These are phyloP conservation scores for Claviceps humidiphila DNA, from an alignment of 2,329 filamentous ascomycete species.

Conservation along the genomic window DNA sequence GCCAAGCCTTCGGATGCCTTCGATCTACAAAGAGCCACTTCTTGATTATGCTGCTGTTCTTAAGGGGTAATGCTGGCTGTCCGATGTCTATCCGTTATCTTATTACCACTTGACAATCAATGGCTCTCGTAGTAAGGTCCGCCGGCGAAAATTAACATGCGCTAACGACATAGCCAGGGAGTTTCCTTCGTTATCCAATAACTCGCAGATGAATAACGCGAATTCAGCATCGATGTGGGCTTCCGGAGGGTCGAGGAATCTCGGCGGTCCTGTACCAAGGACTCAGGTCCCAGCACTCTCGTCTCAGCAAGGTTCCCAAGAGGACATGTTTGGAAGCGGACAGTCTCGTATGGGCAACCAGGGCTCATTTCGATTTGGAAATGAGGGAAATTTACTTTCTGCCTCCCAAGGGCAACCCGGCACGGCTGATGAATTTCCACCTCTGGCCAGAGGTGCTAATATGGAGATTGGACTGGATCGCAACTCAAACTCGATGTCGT, in stretches of 20 bases:
- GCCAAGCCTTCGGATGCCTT: conserved; percentile 7
- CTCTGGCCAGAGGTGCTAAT: conserved; percentile 42
- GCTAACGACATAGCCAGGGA: conserved; percentile 30
- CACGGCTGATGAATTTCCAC: conserved; percentile 48
- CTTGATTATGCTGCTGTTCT: conserved; percentile 19
- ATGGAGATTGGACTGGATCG: conserved; percentile 47
- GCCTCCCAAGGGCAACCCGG: conserved; percentile 34
- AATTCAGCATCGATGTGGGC: conserved; percentile 43
- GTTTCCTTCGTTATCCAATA: conserved; percentile 53
- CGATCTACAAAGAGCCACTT: neutral
- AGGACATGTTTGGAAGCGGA: conserved; percentile 29
- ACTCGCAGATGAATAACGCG: conserved; percentile 37
- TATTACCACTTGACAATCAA: neutral
- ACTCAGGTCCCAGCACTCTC: conserved; percentile 37
- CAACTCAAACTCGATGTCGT: conserved; percentile 31
- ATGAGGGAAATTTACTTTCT: conserved; percentile 28
- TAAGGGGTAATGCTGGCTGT: conserved; percentile 14
- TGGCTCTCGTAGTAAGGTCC: neutral
- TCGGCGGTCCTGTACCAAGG: conserved; percentile 36
- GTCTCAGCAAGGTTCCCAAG: conserved; percentile 38
- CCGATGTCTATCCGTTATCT: neutral
- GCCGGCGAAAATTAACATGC: neutral
- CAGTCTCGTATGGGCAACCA: conserved; percentile 29
- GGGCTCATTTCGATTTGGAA: conserved; percentile 41
- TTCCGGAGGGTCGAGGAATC: conserved; percentile 32